These are phyloP conservation scores for Coriaria nepalensis DNA, from an alignment of 306 rosid species.

Conservation along the genomic window DNA sequence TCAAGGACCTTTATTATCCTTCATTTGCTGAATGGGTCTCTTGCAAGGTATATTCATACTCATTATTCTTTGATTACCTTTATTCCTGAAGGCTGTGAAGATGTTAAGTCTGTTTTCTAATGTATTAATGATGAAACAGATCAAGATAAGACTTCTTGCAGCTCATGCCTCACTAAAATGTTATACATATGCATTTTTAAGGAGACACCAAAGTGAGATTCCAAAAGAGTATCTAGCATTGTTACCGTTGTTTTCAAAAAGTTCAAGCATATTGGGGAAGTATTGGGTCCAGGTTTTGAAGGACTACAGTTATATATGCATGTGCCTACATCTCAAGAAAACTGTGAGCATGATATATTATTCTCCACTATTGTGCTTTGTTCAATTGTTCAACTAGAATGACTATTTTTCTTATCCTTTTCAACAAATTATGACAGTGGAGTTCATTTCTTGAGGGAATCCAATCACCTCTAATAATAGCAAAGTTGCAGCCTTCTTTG, in stretches of 20 bases:
- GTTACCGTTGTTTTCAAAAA: conserved; percentile 75
- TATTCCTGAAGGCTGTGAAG: background rate
- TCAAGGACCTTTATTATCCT: conserved; percentile 89
- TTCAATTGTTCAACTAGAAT: too few species aligned
- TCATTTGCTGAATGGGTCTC: conserved; percentile 99
- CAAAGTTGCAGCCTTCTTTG: conserved; percentile 66
- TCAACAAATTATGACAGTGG: conserved; percentile 49
- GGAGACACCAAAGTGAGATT: conserved; percentile 57
- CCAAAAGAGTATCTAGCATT: conserved; percentile 67
- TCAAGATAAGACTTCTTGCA: conserved; percentile 88
- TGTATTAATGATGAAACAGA: conserved; percentile 29
- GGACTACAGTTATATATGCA: conserved; percentile 65
- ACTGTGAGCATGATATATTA: conserved; percentile 38
- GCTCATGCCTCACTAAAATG: conserved; percentile 98
- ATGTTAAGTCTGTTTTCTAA: conserved; percentile 5
- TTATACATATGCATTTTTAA: conserved; percentile 76
- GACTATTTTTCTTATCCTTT: conserved; percentile 1
- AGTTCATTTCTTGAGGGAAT: conserved; percentile 82
- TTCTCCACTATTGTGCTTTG: background rate
- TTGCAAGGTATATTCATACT: conserved; percentile 51
- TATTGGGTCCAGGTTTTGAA: conserved; percentile 72
- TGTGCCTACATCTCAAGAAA: conserved; percentile 51
- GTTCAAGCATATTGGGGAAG: conserved; percentile 71
- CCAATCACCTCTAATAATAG: conserved; percentile 64
- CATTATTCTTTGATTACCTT: conserved; percentile 9